Evolutionary conservation across 2,329 filamentous ascomycete genomes (phyloP), one percentile per base, ranked within the genome.

Genomic region (Xylariaceae sp.): DNA sequence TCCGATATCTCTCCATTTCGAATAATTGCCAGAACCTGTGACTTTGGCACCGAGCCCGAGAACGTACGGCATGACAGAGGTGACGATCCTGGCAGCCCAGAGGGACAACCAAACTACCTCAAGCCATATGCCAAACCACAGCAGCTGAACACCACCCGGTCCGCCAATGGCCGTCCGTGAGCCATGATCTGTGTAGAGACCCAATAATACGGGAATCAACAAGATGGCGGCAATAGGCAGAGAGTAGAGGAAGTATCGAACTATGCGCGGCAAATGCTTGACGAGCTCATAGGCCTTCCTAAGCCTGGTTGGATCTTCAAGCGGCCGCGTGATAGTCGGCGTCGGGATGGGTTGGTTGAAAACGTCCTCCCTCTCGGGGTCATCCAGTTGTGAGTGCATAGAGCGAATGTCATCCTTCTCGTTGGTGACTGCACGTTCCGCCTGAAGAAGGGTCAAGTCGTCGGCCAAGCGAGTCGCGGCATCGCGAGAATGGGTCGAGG

Each of bases 121-220:
- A 15, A 97, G 81, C 93, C 93, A 97, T 63, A 97, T 91, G 35
- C 89, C 89, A 70, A 97, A 97, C 93, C 93, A 97, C 61, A 91
- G 77, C 50, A 97, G 77, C 63, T 85, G 71, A 0, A 96, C 91
- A 17, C 88, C 90, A 0, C 91, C 91, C 2, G 88, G 82, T 1
- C 81, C 81, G 5, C 81, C 82, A 10, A 82, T 84, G 1, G 88
- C 78, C 53, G 80, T 64, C n/a, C 78, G 76, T 2, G 64, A 44
- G 1, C 60, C 51, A 4, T 60, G 55, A 62, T 81, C 88, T 1
- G 82, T 63, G 15, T 89, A 73, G 1, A 80, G 81, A 4, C 87
- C 88, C 18, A 91, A 73, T 4, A 91, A 75, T 47, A 90, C 73
- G 0, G 88, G 88, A 51, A 90, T 83, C 45, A 90, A 76, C 4